phyloP scores from a whole-genome alignment of 2,329 filamentous ascomycete species.

The Emydomyces testavorans region DNA sequence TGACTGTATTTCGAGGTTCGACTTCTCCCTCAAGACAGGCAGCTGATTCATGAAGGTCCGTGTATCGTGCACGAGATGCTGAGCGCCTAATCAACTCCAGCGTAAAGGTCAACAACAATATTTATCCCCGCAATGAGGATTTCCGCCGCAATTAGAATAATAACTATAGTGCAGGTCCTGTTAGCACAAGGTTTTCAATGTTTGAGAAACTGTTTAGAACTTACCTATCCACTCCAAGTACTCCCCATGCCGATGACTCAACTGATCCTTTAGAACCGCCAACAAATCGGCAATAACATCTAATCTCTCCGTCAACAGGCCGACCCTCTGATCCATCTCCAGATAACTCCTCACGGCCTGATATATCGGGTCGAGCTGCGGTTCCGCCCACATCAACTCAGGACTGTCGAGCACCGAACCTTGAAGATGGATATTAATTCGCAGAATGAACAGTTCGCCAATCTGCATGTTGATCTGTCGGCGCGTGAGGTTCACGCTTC shows the following conservation, averaged over 20 bases:
- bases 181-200: not conserved
- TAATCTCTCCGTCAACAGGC: conserved; percentile 74
- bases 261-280: conserved; percentile 86
- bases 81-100: conserved; percentile 43
- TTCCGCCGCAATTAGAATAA: conserved; percentile 88
- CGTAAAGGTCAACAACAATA: conserved; percentile 88
- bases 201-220: conserved; percentile 27
- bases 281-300: conserved; percentile 89
- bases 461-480: conserved; percentile 99
- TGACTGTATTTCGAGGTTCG: not conserved
- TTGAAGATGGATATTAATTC: conserved; percentile 96
- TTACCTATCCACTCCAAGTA: conserved; percentile 80
- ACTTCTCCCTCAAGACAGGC: too few relatives aligned
- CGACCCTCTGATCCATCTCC: conserved; percentile 94
- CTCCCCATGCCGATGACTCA: conserved; percentile 85
- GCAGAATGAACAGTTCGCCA: conserved; percentile 90
- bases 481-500: conserved; percentile 77
- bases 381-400: conserved; percentile 97
- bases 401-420: conserved; percentile 93
- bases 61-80: not conserved
- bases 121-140: conserved; percentile 88
- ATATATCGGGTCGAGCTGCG: conserved; percentile 91
- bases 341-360: conserved; percentile 89
- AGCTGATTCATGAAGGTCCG: not conserved
- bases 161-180: conserved; percentile 47